These are phyloP conservation scores for Colletotrichum aenigma DNA, from an alignment of 2,329 filamentous ascomycete species.

Conservation along the genomic window DNA sequence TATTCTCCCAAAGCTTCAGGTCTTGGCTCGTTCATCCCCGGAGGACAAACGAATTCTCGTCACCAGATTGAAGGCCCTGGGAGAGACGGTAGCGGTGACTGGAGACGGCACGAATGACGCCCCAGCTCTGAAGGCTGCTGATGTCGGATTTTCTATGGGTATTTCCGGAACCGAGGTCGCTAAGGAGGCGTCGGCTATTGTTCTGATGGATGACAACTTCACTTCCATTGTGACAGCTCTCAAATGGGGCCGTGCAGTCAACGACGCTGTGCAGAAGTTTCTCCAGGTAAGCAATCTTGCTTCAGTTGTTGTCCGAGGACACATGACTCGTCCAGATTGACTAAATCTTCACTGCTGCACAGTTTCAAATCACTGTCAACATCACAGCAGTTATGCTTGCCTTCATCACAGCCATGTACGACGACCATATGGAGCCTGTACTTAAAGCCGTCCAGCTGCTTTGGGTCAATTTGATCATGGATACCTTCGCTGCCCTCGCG, in stretches of 20 bases:
- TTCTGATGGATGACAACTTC: slow-evolving; percentile 72
- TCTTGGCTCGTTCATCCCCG: slow-evolving; percentile 63
- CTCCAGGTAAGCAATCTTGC: slow-evolving; percentile 49
- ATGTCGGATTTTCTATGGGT: slow-evolving; percentile 73
- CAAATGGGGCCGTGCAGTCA: slow-evolving; percentile 71
- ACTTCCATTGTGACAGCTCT: slow-evolving; percentile 69
- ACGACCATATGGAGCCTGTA: slow-evolving; percentile 58
- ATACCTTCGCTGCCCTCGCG: slow-evolving; percentile 69
- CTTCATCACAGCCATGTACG: slow-evolving; percentile 67
- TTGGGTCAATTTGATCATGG: slow-evolving; percentile 75
- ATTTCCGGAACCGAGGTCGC: slow-evolving; percentile 70
- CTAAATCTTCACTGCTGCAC: not conserved
- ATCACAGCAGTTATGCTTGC: slow-evolving; percentile 71
- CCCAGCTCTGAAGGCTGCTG: slow-evolving; percentile 67
- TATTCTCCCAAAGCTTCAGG: slow-evolving; percentile 51
- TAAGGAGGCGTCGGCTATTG: slow-evolving; percentile 71
- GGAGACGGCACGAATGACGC: slow-evolving; percentile 73
- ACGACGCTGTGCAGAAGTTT: slow-evolving; percentile 72
- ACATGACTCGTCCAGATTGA: not conserved
- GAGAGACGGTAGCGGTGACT: slow-evolving; percentile 66
- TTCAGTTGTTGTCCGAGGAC: slow-evolving; percentile 38
- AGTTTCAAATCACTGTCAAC: slow-evolving; percentile 73
- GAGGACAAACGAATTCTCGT: slow-evolving; percentile 65
- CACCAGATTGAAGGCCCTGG: slow-evolving; percentile 53
- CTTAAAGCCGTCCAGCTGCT: slow-evolving; percentile 70